A percentile compares a stretch with the other conserved stretches of the same genome.
phyloP scores from a whole-genome alignment of 805 yeast genomes.

The Candida tammaniensis region DNA sequence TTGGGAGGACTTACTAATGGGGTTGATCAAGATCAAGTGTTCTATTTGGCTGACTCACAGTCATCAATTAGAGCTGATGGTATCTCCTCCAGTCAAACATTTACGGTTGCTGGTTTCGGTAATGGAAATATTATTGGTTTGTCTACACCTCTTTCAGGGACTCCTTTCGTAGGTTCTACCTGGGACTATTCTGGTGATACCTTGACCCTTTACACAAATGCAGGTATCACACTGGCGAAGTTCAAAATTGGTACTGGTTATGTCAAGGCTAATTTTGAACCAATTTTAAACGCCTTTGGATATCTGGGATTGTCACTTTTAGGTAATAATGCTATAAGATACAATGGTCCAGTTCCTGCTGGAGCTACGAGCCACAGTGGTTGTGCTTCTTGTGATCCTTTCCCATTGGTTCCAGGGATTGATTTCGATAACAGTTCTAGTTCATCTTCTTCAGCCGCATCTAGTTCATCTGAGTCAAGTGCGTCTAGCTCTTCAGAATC shows the following conservation, averaged over 20 bases:
- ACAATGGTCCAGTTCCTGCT: slow-evolving; percentile 14
- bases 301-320: slow-evolving; percentile 11
- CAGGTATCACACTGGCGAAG: too few relatives aligned
- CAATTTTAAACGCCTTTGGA: slow-evolving; percentile 8
- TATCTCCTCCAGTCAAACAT: slow-evolving; percentile 14
- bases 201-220: not conserved
- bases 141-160: too few relatives aligned
- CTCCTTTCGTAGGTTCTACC: too few relatives aligned
- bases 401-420: slow-evolving; percentile 14
- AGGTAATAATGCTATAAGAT: slow-evolving; percentile 12
- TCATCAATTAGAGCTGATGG: slow-evolving; percentile 16
- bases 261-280: slow-evolving; percentile 6
- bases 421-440: slow-evolving; percentile 1
- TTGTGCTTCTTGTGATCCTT: slow-evolving; percentile 13
- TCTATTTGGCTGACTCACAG: slow-evolving; percentile 2
- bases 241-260: slow-evolving; percentile 20
- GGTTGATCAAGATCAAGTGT: slow-evolving; percentile 4
- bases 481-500: slow-evolving; percentile 3
- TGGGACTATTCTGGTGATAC: slow-evolving; percentile 5
- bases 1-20: slow-evolving; percentile 7
- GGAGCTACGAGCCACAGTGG: slow-evolving; percentile 12
- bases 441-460: slow-evolving; percentile 1
- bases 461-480: slow-evolving; percentile 1
- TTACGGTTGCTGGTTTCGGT: slow-evolving; percentile 24
- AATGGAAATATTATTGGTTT: slow-evolving; percentile 24